Percentiles rank a stretch among this genome's conserved stretches.
These are phyloP conservation scores for Lactifluus echinatus DNA, from an alignment of 768 basidiomycete genomes.

Conservation along the genomic window DNA sequence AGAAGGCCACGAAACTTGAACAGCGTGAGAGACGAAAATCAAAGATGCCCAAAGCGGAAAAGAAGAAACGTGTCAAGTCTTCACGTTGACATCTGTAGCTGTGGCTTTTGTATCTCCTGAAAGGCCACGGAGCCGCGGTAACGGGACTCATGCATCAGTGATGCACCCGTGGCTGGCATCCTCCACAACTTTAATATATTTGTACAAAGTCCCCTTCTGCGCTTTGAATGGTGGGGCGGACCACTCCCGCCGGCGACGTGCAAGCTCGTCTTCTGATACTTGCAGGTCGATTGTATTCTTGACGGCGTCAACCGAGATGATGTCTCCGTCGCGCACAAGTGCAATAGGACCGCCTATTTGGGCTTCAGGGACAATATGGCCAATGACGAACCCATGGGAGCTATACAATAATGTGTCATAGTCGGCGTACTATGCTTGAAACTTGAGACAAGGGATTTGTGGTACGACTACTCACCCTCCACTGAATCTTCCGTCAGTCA, in stretches of 20 bases:
- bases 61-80: slow-evolving; percentile 73
- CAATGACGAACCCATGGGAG: slow-evolving; percentile 94
- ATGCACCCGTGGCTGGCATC: slow-evolving; percentile 93
- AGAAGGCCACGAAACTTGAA: slow-evolving; percentile 81
- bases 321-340: slow-evolving; percentile 80
- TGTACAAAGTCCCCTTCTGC: slow-evolving; percentile 73
- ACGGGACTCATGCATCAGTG: slow-evolving; percentile 57
- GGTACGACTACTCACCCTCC: slow-evolving; percentile 63
- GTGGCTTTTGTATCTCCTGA: neutral
- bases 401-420: slow-evolving; percentile 32
- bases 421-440: slow-evolving; percentile 9
- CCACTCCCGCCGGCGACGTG: slow-evolving; percentile 63
- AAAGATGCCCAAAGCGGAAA: slow-evolving; percentile 95
- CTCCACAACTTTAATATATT: slow-evolving; percentile 79
- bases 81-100: slow-evolving; percentile 18
- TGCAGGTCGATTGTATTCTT: slow-evolving; percentile 75
- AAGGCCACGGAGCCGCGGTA: neutral
- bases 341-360: slow-evolving; percentile 92
- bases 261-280: slow-evolving; percentile 74
- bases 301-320: slow-evolving; percentile 81
- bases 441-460: neutral
- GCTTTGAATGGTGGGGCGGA: slow-evolving; percentile 80
- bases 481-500: slow-evolving; percentile 97
- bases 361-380: slow-evolving; percentile 95
- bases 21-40: slow-evolving; percentile 80